These are phyloP conservation scores for Podaxis mareebaensis DNA, from an alignment of 768 basidiomycete species.

Conservation along the genomic window DNA sequence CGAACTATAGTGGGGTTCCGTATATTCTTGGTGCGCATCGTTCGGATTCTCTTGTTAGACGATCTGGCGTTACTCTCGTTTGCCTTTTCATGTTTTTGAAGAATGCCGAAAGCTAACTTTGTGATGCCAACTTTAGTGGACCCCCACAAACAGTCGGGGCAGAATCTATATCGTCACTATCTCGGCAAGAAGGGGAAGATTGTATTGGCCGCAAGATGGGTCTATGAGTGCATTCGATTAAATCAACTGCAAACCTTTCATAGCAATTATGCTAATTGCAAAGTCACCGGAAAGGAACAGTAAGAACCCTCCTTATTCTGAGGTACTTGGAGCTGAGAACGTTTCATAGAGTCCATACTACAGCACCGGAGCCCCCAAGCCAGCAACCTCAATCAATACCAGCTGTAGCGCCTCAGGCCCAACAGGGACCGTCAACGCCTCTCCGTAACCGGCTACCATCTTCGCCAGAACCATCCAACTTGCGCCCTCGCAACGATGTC, in stretches of 20 bases:
- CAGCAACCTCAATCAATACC: constrained; percentile 11
- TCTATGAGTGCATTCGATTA: constrained; percentile 72
- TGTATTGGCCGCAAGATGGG: constrained; percentile 73
- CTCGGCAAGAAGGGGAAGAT: constrained; percentile 78
- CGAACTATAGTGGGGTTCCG: constrained; percentile 74
- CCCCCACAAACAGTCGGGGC: constrained; percentile 75
- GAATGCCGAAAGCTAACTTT: constrained; percentile 2
- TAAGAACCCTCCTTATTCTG: constrained; percentile 26
- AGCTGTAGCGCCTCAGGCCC: constrained; percentile 18
- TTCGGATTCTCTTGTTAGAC: constrained; percentile 7
- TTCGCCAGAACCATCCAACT: constrained; percentile 3
- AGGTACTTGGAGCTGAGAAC: background rate
- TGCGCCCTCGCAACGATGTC: background rate
- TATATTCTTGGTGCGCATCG: constrained; percentile 72
- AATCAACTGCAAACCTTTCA: constrained; percentile 73
- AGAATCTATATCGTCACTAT: constrained; percentile 80
- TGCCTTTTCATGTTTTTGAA: background rate
- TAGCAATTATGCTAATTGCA: constrained; percentile 79
- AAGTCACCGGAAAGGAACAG: constrained; percentile 75
- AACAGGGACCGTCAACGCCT: constrained; percentile 3
- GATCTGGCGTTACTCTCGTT: background rate
- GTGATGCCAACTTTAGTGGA: constrained; percentile 52
- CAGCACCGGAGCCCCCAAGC: background rate
- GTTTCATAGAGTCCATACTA: constrained; percentile 6
- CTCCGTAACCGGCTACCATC: constrained; percentile 6